A percentile compares a stretch with the other conserved stretches of the same genome.
phyloP scores from a whole-genome alignment of 2,329 filamentous ascomycete genomes.

The Eutypa lata region DNA sequence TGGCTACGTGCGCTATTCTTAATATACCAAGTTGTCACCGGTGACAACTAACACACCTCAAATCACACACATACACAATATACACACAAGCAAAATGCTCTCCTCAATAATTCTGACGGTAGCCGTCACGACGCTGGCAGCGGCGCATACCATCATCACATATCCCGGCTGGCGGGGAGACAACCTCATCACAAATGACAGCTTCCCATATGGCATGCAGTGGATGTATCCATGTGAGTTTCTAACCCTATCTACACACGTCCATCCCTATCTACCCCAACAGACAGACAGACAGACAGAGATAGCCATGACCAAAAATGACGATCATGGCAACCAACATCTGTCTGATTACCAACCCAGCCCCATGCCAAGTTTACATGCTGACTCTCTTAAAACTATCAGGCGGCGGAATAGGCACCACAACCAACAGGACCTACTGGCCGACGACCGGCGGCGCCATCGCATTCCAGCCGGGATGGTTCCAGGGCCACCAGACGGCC shows the following conservation, averaged over 20 bases:
- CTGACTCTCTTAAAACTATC: conserved; percentile 12
- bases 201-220: conserved; percentile 86
- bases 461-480: conserved; percentile 92
- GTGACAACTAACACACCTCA: conserved; percentile 3
- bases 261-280: conserved; percentile 13
- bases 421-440: conserved; percentile 88
- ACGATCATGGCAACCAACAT: too few species aligned
- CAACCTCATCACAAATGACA: conserved; percentile 75
- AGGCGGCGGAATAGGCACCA: conserved; percentile 81
- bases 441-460: conserved; percentile 83
- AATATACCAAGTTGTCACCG: background rate
- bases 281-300: too few species aligned
- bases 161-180: conserved; percentile 87
- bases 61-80: conserved; percentile 4
- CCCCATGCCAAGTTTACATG: background rate
- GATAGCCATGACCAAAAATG: too few species aligned
- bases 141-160: conserved; percentile 77
- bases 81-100: conserved; percentile 37
- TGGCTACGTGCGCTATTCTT: too few species aligned
- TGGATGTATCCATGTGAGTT: conserved; percentile 90
- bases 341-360: background rate
- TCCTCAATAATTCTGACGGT: conserved; percentile 42
- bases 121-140: conserved; percentile 46
- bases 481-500: conserved; percentile 79
- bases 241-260: background rate